Conservation (phyloP, 176 grass and related monocot genomes). For the Rhynchospora tenuis region DNA sequence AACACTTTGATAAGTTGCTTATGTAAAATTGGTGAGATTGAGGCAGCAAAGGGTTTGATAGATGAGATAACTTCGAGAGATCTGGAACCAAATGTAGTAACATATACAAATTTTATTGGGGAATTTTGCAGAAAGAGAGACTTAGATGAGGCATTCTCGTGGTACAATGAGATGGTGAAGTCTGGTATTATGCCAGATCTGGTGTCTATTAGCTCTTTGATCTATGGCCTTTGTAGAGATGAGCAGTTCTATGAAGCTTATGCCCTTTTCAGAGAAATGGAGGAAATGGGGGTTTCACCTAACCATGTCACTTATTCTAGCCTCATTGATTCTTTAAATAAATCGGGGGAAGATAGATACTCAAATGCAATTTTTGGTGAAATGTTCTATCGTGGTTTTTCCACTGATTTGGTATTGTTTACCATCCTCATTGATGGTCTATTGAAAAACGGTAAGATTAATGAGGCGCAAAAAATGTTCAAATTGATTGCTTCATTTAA, state of each 20-base stretch:
- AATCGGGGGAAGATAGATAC: slow-evolving; percentile 22
- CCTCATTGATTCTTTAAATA: slow-evolving; percentile 64
- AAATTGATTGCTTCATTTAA: slow-evolving; percentile 39
- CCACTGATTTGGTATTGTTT: slow-evolving; percentile 68
- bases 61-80: slow-evolving; percentile 27
- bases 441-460: slow-evolving; percentile 46
- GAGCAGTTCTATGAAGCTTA: slow-evolving; percentile 52
- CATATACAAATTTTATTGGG: slow-evolving; percentile 46
- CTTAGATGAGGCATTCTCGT: slow-evolving; percentile 38
- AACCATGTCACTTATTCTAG: slow-evolving; percentile 80
- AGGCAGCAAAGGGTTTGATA: slow-evolving; percentile 33
- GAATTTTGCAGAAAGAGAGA: slow-evolving; percentile 47
- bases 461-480: slow-evolving; percentile 41
- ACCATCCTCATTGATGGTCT: slow-evolving; percentile 63
- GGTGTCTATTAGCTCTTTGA: slow-evolving; percentile 48
- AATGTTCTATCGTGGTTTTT: slow-evolving; percentile 57
- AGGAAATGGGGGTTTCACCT: slow-evolving; percentile 43
- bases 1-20: slow-evolving; percentile 63
- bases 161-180: slow-evolving; percentile 75
- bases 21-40: slow-evolving; percentile 34
- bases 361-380: slow-evolving; percentile 44
- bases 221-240: slow-evolving; percentile 48
- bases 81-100: slow-evolving; percentile 50
- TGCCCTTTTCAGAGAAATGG: slow-evolving; percentile 76
- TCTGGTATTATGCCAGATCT: slow-evolving; percentile 50